Base-by-base conservation (phyloP, 495 filamentous ascomycete genomes). In the Penicillium atrosanguineum region DNA sequence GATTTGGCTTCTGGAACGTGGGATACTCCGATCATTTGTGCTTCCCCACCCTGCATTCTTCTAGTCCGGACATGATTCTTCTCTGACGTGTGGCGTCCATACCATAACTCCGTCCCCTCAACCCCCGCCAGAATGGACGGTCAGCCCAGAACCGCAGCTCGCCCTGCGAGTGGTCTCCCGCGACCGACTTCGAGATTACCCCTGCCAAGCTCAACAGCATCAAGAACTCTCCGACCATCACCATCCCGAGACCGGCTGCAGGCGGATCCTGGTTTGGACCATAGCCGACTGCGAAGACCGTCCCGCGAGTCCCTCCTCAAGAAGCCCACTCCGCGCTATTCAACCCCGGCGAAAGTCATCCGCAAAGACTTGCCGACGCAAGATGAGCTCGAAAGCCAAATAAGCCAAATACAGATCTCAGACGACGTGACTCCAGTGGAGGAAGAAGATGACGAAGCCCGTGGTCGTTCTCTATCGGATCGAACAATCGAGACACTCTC, bases 401-500 rank as follows among this genome's bases (percentile, higher is more conserved):
- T 50, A 36, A 59, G 57, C 37, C 54, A 61, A 41, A 56, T 43
- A 49, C 52, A 56, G 46, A 56, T 42, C 31, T 41, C 46, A 31
- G 61, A 66, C 14, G 50, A 54, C n/a, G 52, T 53, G 47, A 61
- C 46, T 39, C 46, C 50, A 20, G 23, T 41, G 41, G 56, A 54
- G 11, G 60, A 53, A 8, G 57, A 59, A 28, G 61, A 61, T 36
- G 65, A 64, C 19, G 71, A 76, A 44, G 25, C 47, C 21, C 70
- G 76, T 40, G 65, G 71, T 39, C 65, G 73, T 60, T 37, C 47
- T 31, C 55, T 90, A 20, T 86, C 84, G 14, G 87, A 90, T 45
- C 72, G 87, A 38, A 87, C 87, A 11, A 82, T 87, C 31, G 85
- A 87, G 55, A 87, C 83, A 0, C 67, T 90, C 12, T 74, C 86